Percentiles rank a stretch among this genome's conserved stretches.
These are phyloP conservation scores for Paramecium primaurelia DNA, from an alignment of 73 alveolate genomes.

Conservation along the genomic window DNA sequence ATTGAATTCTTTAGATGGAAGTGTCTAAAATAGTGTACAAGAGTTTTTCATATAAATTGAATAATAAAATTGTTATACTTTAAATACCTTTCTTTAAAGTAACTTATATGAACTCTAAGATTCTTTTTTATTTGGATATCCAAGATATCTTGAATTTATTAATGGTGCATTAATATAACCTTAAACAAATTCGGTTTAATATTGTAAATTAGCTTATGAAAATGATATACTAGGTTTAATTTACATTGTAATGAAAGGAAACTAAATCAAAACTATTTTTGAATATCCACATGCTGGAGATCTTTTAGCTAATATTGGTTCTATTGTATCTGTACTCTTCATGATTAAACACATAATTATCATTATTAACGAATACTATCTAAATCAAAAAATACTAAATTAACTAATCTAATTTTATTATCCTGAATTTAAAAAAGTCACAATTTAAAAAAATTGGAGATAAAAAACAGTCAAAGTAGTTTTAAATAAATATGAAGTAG, in stretches of 20 bases:
- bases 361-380: background rate
- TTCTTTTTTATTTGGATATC: background rate
- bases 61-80: background rate
- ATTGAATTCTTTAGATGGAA: background rate
- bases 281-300: background rate
- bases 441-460: background rate
- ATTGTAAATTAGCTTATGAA: background rate
- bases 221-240: background rate
- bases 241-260: background rate
- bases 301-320: constrained; percentile 17
- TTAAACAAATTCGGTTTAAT: background rate
- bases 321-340: background rate
- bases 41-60: background rate
- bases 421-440: background rate
- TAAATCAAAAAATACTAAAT: background rate
- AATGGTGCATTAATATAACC: background rate
- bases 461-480: background rate
- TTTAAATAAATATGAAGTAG: background rate
- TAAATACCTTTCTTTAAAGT: background rate
- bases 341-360: background rate
- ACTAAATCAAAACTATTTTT: background rate
- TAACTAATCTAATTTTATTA: background rate
- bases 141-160: background rate
- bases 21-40: background rate
- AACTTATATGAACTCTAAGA: background rate